These are phyloP conservation scores for Blepharisma japonicum DNA, from an alignment of 73 alveolate genomes.

Conservation along the genomic window DNA sequence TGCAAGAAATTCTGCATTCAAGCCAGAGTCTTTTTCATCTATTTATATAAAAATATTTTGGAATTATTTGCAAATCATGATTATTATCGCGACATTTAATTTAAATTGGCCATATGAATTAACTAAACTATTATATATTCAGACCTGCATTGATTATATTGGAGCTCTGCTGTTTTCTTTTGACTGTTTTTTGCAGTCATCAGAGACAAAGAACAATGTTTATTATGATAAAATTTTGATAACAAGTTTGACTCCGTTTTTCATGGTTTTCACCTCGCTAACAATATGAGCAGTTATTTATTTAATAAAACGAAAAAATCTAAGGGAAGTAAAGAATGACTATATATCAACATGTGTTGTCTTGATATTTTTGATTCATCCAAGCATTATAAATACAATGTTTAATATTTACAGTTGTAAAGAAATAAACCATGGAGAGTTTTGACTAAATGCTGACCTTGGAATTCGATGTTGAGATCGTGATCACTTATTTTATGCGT, in stretches of 20 bases:
- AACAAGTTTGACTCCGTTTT: conserved; percentile 37
- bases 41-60: conserved; percentile 51
- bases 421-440: neutral
- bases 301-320: conserved; percentile 14
- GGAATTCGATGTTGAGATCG: conserved; percentile 44
- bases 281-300: conserved; percentile 33
- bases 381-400: conserved; percentile 49
- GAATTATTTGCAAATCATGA: conserved; percentile 50
- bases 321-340: conserved; percentile 26
- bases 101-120: conserved; percentile 54
- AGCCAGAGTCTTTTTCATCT: conserved; percentile 30
- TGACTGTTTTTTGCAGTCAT: conserved; percentile 50
- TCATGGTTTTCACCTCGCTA: conserved; percentile 15
- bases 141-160: conserved; percentile 38
- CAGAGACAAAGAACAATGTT: conserved; percentile 31
- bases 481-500: conserved; percentile 27
- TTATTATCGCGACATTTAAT: conserved; percentile 47
- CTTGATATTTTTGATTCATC: conserved; percentile 51
- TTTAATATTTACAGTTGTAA: conserved; percentile 50
- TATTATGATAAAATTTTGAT: conserved; percentile 38
- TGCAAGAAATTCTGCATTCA: conserved; percentile 34
- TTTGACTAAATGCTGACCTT: conserved; percentile 37
- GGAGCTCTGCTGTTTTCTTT: conserved; percentile 40
- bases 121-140: conserved; percentile 32
- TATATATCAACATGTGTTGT: conserved; percentile 46